Percentiles rank a stretch among this genome's conserved stretches.
Evolutionary conservation across 2,329 filamentous ascomycete genomes (phyloP).

Genomic region (Aureobasidium lini): DNA sequence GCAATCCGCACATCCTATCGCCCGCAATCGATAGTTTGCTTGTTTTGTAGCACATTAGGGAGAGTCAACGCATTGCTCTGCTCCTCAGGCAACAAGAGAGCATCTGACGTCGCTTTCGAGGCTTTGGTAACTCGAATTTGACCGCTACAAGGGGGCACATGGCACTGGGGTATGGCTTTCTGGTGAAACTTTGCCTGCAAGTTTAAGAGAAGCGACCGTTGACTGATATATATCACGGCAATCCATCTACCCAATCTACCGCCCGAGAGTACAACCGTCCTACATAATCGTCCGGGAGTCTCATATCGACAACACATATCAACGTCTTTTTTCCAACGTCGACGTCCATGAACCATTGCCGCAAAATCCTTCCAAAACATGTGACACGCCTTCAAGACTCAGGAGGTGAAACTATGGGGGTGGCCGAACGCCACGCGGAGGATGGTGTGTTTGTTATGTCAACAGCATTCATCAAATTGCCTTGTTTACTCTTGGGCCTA

Average conservation of each 20-base stretch:
- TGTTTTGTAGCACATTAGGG: background rate
- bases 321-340: background rate
- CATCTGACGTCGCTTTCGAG: background rate
- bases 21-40: background rate
- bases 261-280: background rate
- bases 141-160: constrained; percentile 6
- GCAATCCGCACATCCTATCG: background rate
- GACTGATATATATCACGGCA: constrained; percentile 7
- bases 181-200: background rate
- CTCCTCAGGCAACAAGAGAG: background rate
- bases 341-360: background rate
- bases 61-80: background rate
- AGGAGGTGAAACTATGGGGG: constrained; percentile 3
- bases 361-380: background rate
- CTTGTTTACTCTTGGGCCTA: background rate
- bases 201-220: constrained; percentile 5
- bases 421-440: constrained; percentile 1
- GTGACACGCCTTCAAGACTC: background rate
- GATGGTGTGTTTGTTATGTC: constrained; percentile 5
- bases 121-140: constrained; percentile 9
- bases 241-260: constrained; percentile 4
- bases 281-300: background rate
- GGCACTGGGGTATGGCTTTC: background rate
- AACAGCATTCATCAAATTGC: background rate
- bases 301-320: background rate